These are phyloP conservation scores for Acorus calamus DNA, from an alignment of 106 monocot species.

Conservation along the genomic window DNA sequence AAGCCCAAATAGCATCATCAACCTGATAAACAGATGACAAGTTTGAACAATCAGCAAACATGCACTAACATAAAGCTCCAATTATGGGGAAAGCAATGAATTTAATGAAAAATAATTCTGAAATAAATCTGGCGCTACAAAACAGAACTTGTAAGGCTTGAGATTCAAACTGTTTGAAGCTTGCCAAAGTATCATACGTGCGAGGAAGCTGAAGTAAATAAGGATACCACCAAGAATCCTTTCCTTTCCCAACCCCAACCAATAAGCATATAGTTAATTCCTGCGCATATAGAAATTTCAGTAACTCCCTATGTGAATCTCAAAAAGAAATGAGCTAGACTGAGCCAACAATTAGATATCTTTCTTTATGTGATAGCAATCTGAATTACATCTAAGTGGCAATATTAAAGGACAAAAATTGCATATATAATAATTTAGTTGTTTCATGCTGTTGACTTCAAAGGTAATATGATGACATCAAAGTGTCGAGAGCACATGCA, in stretches of 20 bases:
- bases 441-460: too few species aligned
- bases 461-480: too few species aligned
- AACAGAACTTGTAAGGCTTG: constrained; percentile 58
- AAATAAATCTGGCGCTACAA: not conserved
- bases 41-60: not conserved
- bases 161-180: constrained; percentile 51
- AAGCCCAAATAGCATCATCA: constrained; percentile 69
- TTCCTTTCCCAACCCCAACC: constrained; percentile 85
- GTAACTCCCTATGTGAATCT: not conserved
- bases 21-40: constrained; percentile 28
- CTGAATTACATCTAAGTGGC: too few species aligned
- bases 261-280: constrained; percentile 70
- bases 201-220: constrained; percentile 67
- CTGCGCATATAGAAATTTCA: constrained; percentile 22
- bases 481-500: too few species aligned
- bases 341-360: too few species aligned
- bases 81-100: too few species aligned
- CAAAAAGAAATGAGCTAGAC: not conserved
- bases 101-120: too few species aligned
- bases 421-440: too few species aligned
- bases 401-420: too few species aligned
- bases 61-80: not conserved
- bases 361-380: too few species aligned
- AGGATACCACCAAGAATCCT: constrained; percentile 68
- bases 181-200: constrained; percentile 48